Base-by-base conservation (phyloP, 495 filamentous ascomycete genomes). In the Penicillium goetzii region DNA sequence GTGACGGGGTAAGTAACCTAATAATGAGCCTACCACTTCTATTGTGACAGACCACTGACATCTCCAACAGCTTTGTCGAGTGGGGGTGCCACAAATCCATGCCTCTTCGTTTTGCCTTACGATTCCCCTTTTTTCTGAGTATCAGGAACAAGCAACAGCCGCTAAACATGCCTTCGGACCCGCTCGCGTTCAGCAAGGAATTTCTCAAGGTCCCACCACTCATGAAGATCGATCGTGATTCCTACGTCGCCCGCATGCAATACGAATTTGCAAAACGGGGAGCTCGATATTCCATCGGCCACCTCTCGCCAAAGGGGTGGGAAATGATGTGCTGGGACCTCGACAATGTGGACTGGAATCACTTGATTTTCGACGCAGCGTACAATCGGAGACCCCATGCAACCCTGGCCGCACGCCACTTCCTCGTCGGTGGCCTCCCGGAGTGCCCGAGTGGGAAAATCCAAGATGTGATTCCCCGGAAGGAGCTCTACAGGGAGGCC, bases 91-190 rank as follows among this genome's bases (percentile, higher is more conserved):
- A 21, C 19, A 14, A 11, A 8, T 7, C 1, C 2, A 28, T 59
- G n/a, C 58, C 58, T 6, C 3, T 51, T 4, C 58, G 58, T 2
- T 38, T 59, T 23, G 30, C 58, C 58, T 21, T 59, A 1, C 43
- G 45, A 2, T 47, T 59, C 21, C 58, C 58, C 9, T 12, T 0
- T 2, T 15, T 59, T 14, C 45, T 59, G 17, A 15, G 15, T 1
- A 58, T 49, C 41, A 9, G 14, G 14, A 12, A 10, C n/a, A 57
- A 40, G 26, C 34, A 14, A 4, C 12, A 43, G 12, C 26, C 23
- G 3, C 15, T 5, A 38, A 14, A 1, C 26, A n/a, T 36, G 21
- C 38, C n/a, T 3, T 11, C 6, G 17, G n/a, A 38, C 2, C n/a
- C 11, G 19, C 14, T 5, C 9, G 17, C 7, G 3, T 47, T 6